Evolutionary conservation across 2,329 filamentous ascomycete species (phyloP).

Genomic region (Pleoardoris graminearum): DNA sequence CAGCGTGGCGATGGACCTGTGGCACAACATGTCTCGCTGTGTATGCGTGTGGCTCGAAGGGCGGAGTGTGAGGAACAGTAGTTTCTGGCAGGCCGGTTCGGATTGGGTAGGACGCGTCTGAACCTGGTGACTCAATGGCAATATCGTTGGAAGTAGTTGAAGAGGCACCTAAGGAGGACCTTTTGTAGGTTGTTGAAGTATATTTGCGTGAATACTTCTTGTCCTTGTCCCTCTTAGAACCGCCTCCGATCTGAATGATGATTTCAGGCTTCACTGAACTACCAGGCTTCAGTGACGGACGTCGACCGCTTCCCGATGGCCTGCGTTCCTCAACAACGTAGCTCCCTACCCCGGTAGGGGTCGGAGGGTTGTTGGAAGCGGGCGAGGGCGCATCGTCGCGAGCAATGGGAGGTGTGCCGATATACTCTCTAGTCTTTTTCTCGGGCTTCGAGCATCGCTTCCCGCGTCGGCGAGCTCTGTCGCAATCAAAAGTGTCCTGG

Average conservation of each 20-base stretch:
- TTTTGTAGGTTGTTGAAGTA: constrained; percentile 27
- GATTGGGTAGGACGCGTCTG: constrained; percentile 35
- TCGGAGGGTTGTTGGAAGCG: constrained; percentile 34
- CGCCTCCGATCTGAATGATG: constrained; percentile 29
- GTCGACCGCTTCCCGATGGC: constrained; percentile 27
- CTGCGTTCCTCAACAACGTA: constrained; percentile 30
- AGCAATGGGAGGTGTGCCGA: constrained; percentile 16
- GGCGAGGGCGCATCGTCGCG: constrained; percentile 37
- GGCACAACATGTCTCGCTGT: constrained; percentile 23
- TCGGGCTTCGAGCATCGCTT: constrained; percentile 32
- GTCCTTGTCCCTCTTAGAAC: constrained; percentile 27
- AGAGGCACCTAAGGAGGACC: constrained; percentile 27
- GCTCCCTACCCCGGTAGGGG: constrained; percentile 28
- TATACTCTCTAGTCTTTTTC: constrained; percentile 30
- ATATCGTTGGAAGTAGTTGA: constrained; percentile 29
- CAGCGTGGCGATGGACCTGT: constrained; percentile 28
- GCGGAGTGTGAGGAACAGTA: constrained; percentile 20
- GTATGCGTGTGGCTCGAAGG: constrained; percentile 24
- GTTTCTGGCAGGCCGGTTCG: constrained; percentile 40
- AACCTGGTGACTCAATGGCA: constrained; percentile 34
- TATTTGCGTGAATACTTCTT: constrained; percentile 26
- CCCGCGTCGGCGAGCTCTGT: constrained; percentile 22
- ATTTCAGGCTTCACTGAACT: constrained; percentile 31
- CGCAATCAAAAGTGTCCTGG: constrained; percentile 30
- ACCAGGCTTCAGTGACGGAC: constrained; percentile 31